Evolutionary conservation across 2,329 filamentous ascomycete species (phyloP), one percentile per base, ranked within the genome.

Genomic region (Bipolaris zeicola): DNA sequence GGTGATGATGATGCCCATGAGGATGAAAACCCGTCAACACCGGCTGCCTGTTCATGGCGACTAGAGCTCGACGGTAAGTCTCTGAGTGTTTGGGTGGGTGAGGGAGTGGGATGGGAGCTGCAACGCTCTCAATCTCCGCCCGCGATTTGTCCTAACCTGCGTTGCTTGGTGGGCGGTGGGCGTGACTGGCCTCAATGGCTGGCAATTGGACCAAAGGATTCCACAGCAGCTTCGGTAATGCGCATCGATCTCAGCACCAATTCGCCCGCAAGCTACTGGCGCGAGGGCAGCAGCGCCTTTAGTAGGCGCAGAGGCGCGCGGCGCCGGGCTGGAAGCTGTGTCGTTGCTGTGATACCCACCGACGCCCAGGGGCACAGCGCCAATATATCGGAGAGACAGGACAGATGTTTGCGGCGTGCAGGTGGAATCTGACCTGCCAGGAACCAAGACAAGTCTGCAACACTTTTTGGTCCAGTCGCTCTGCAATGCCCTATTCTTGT

Each of bases 361-460:
- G 51, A 56, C 55, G 58, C 65, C 71, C 70, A 74, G 74, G 73
- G 72, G 70, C 67, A 68, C 50, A 52, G 38, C 61, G 70, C 66
- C 71, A 75, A 74, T 76, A 76, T 76, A 76, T 75, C 67, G 63
- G 62, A 70, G 69, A 70, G 64, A 75, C 66, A 70, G 64, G 65
- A 64, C 49, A 58, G 63, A 66, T 70, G 61, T 63, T 71, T 62
- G 68, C 68, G 64, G 72, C 68, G 69, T 72, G 68, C 63, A 61
- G 65, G 64, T 62, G 54, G 57, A 64, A 60, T 63, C 72, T 65
- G 65, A 60, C 67, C 67, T 71, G 70, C 74, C 73, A 77, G 75
- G 74, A 64, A 77, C 75, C 60, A 74, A 71, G 68, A 67, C 68
- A 66, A 66, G 66, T 67, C 66, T 73, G 74, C 72, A 68, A 74